phyloP scores from a whole-genome alignment of 176 grass and related monocot genomes.

The Phragmites australis region DNA sequence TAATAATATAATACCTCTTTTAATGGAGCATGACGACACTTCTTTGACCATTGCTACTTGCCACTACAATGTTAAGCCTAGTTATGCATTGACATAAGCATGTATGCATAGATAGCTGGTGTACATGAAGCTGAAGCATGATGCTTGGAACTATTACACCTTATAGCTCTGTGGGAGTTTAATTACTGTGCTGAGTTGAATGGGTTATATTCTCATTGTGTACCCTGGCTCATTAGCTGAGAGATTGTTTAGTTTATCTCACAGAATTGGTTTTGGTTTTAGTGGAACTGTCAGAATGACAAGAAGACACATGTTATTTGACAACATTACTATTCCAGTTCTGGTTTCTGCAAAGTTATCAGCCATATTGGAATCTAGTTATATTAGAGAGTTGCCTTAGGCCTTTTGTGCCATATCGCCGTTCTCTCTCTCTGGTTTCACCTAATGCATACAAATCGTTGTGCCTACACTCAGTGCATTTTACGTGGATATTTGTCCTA shows the following conservation, averaged over 20 bases:
- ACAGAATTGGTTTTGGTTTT: neutral
- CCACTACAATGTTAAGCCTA: neutral
- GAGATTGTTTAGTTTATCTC: neutral
- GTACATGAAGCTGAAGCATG: neutral
- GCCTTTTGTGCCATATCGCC: neutral
- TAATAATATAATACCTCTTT: no score
- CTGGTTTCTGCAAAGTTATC: neutral
- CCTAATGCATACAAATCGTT: neutral
- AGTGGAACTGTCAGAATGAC: neutral
- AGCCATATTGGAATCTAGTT: neutral
- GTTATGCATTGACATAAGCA: neutral
- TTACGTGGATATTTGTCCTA: neutral
- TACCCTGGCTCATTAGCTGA: neutral
- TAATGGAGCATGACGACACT: neutral
- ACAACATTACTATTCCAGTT: neutral
- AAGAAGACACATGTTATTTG: neutral
- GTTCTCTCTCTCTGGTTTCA: constrained; percentile 8
- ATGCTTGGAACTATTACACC: neutral
- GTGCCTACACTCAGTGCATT: neutral
- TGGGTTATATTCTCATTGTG: neutral
- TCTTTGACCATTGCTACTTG: neutral
- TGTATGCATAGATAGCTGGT: neutral
- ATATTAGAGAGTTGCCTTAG: neutral
- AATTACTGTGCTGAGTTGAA: neutral
- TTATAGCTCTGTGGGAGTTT: neutral